Percentiles rank a stretch among this genome's conserved stretches.
Conservation (phyloP, 805 yeast genomes). For the Zygotorulaspora florentina region DNA sequence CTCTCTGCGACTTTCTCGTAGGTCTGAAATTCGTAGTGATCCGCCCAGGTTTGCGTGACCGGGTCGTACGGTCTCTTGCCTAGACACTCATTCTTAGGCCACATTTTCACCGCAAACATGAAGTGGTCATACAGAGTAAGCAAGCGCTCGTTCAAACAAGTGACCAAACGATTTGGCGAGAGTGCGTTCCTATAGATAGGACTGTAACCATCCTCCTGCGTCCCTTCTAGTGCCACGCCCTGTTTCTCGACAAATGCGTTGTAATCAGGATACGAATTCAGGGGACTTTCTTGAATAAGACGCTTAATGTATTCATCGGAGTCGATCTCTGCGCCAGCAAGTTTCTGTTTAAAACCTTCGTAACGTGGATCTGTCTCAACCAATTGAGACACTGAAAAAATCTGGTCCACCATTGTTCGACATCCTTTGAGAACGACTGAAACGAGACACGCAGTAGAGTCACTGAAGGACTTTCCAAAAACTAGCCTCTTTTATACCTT, state of each 20-base stretch:
- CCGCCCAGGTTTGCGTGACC: conserved; percentile 37
- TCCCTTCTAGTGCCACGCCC: conserved; percentile 37
- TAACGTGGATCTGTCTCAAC: conserved; percentile 25
- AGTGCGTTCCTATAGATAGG: conserved; percentile 47
- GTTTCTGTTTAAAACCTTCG: conserved; percentile 13
- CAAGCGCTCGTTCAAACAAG: conserved; percentile 42
- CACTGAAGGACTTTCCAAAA: not conserved
- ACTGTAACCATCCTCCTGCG: conserved; percentile 44
- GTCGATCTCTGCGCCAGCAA: conserved; percentile 20
- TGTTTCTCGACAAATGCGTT: conserved; percentile 29
- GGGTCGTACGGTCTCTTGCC: conserved; percentile 41
- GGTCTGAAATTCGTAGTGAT: conserved; percentile 42
- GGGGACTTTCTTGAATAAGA: conserved; percentile 21
- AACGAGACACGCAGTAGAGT: not conserved
- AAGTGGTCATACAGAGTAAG: conserved; percentile 45
- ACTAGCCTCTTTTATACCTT: not conserved
- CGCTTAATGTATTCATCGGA: conserved; percentile 28
- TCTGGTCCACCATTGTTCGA: conserved; percentile 2
- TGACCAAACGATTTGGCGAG: conserved; percentile 34
- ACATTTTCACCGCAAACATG: conserved; percentile 37
- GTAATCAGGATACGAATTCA: conserved; percentile 25
- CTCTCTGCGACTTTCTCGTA: conserved; percentile 42
- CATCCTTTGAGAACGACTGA: not conserved
- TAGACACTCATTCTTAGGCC: conserved; percentile 41
- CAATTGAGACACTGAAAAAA: conserved; percentile 25